These are phyloP conservation scores for Candida dendrica DNA, from an alignment of 805 yeast species.

Conservation along the genomic window DNA sequence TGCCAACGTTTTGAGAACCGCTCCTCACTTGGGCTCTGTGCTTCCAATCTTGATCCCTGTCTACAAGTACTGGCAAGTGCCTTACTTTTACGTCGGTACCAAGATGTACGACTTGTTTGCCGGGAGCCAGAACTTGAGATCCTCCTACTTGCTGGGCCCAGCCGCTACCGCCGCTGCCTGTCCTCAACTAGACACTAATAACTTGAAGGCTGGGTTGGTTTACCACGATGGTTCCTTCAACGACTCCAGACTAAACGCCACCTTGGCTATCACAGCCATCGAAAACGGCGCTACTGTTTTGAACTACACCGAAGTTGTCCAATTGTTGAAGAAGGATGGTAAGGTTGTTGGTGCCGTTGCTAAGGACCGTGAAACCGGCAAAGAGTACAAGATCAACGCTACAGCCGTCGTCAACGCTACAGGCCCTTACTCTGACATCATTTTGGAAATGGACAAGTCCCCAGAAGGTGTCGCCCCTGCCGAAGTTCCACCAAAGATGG, in stretches of 20 bases:
- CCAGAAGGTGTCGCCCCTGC: slow-evolving; percentile 57
- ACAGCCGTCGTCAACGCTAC: slow-evolving; percentile 85
- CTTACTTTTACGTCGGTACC: slow-evolving; percentile 88
- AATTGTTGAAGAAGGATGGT: slow-evolving; percentile 59
- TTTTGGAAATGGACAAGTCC: slow-evolving; percentile 80
- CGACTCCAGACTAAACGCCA: slow-evolving; percentile 83
- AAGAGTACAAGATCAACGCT: slow-evolving; percentile 53
- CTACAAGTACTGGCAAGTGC: slow-evolving; percentile 92
- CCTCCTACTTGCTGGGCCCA: slow-evolving; percentile 65
- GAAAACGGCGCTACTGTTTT: slow-evolving; percentile 84
- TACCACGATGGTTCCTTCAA: slow-evolving; percentile 95
- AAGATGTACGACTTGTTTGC: slow-evolving; percentile 90
- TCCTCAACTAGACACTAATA: slow-evolving; percentile 76
- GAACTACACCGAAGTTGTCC: slow-evolving; percentile 79
- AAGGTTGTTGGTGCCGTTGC: slow-evolving; percentile 74
- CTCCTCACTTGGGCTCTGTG: slow-evolving; percentile 83
- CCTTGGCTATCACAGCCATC: slow-evolving; percentile 80
- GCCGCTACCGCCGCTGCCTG: slow-evolving; percentile 64
- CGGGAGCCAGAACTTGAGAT: slow-evolving; percentile 76
- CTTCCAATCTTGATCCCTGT: slow-evolving; percentile 96
- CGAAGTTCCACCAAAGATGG: slow-evolving; percentile 60
- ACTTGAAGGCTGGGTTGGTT: slow-evolving; percentile 83
- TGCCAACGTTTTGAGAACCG: slow-evolving; percentile 77
- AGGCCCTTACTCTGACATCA: slow-evolving; percentile 83
- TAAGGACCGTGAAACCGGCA: slow-evolving; percentile 61